Percentiles rank a stretch among this genome's conserved stretches.
Conservation (phyloP, 1,284 basidiomycete genomes). For the Inonotus hispidus region DNA sequence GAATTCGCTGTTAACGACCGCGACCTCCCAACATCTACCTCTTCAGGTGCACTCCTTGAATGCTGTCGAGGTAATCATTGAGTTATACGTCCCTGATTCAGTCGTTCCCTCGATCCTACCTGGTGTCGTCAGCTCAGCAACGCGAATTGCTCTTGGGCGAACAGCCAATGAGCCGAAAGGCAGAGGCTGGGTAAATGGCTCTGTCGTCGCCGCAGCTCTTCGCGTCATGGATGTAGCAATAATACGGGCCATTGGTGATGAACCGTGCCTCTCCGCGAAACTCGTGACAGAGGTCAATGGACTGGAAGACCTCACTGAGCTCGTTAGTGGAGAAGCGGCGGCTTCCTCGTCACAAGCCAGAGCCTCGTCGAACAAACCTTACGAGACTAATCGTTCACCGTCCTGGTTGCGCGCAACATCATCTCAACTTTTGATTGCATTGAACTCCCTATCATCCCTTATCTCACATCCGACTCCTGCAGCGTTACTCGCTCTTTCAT, state of each 20-base stretch:
- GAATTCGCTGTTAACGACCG: constrained; percentile 57
- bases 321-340: constrained; percentile 25
- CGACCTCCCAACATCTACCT: constrained; percentile 49
- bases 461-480: constrained; percentile 59
- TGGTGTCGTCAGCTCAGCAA: constrained; percentile 72
- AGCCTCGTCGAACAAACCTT: constrained; percentile 26
- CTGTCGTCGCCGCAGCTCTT: constrained; percentile 57
- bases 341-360: constrained; percentile 6
- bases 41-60: constrained; percentile 64
- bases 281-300: constrained; percentile 47
- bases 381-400: constrained; percentile 43
- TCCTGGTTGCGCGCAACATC: constrained; percentile 60
- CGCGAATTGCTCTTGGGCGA: constrained; percentile 57
- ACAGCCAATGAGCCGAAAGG: constrained; percentile 31
- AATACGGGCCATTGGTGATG: constrained; percentile 55
- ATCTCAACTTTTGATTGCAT: constrained; percentile 64
- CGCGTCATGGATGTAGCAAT: constrained; percentile 51
- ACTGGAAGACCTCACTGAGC: constrained; percentile 53
- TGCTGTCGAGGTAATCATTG: constrained; percentile 52
- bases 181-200: constrained; percentile 59
- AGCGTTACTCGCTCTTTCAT: constrained; percentile 53
- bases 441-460: constrained; percentile 55
- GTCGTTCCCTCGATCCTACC: constrained; percentile 74
- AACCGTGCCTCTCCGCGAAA: constrained; percentile 57
- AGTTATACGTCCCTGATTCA: constrained; percentile 55